Percentiles rank a stretch among this genome's conserved stretches.
Conservation (phyloP, 2,329 filamentous ascomycete genomes). For the Aspergillus quadrilineatus region DNA sequence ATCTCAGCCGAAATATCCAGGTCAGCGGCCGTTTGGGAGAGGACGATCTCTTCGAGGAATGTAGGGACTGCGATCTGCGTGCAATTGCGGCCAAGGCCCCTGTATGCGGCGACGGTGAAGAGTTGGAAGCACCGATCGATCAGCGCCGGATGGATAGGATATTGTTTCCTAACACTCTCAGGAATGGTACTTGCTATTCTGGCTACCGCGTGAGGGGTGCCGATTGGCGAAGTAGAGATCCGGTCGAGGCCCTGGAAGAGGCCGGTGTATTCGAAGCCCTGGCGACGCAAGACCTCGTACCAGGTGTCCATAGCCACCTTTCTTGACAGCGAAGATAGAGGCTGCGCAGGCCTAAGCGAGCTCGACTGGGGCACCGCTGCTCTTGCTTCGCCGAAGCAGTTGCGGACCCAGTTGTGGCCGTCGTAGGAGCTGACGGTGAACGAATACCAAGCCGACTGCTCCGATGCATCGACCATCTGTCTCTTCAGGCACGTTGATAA, state of each 20-base stretch:
- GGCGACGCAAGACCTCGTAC: too few species aligned
- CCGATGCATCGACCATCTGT: not conserved
- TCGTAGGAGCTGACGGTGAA: conserved; percentile 8
- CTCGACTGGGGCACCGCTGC: too few species aligned
- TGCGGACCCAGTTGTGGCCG: not conserved
- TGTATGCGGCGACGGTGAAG: not conserved
- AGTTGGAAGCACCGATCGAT: not conserved
- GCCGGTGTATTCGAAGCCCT: too few species aligned
- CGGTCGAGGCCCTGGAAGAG: too few species aligned
- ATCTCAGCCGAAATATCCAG: not conserved
- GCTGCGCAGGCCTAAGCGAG: too few species aligned
- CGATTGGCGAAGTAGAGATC: too few species aligned
- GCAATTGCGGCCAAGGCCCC: not conserved
- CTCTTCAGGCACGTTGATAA: not conserved
- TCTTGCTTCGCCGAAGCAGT: not conserved
- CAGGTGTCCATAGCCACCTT: too few species aligned
- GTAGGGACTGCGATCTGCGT: not conserved
- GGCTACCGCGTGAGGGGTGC: too few species aligned
- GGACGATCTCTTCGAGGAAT: not conserved
- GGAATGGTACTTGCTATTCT: too few species aligned
- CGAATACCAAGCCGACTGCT: not conserved
- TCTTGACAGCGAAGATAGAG: too few species aligned
- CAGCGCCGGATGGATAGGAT: not conserved
- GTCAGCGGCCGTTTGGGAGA: not conserved
- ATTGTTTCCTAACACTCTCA: not conserved